A percentile compares a stretch with the other conserved stretches of the same genome.
These are phyloP conservation scores for Talaromyces pinophilus DNA, from an alignment of 2,329 filamentous ascomycete species.

Conservation along the genomic window DNA sequence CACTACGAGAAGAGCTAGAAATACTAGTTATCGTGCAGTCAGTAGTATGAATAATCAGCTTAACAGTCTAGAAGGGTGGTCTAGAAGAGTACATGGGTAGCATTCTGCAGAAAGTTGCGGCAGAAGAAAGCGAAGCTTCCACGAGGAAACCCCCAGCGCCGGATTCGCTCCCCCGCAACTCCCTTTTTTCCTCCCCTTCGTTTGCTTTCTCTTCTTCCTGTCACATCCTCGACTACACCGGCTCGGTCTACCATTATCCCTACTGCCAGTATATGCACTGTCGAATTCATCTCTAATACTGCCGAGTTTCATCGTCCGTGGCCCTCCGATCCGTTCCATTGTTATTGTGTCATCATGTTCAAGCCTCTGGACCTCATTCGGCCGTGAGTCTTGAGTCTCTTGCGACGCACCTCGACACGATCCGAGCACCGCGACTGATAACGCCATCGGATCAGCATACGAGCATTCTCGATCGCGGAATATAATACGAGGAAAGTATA, in stretches of 20 bases:
- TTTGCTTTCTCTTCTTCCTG: background rate
- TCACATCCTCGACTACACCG: background rate
- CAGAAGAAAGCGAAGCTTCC: constrained; percentile 13
- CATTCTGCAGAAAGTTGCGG: constrained; percentile 2
- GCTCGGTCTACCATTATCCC: background rate
- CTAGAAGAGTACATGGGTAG: background rate
- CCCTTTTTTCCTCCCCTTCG: constrained; percentile 10
- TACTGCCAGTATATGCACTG: background rate
- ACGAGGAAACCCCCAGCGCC: constrained; percentile 20
- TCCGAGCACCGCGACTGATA: constrained; percentile 9
- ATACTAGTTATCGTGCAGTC: too few relatives aligned
- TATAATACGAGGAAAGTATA: background rate
- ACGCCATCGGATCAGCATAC: background rate
- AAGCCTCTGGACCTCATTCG: constrained; percentile 11
- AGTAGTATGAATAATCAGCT: background rate
- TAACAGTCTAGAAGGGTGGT: background rate
- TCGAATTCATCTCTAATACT: background rate
- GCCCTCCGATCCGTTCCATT: background rate
- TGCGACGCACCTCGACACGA: constrained; percentile 16
- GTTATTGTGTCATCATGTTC: constrained; percentile 19
- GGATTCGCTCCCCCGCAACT: constrained; percentile 20
- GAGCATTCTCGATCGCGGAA: background rate
- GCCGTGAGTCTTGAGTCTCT: constrained; percentile 20
- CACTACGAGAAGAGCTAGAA: background rate
- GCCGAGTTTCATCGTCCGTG: background rate